These are phyloP conservation scores for Aspergillus niger DNA, from an alignment of 2,329 filamentous ascomycete species.

Conservation along the genomic window DNA sequence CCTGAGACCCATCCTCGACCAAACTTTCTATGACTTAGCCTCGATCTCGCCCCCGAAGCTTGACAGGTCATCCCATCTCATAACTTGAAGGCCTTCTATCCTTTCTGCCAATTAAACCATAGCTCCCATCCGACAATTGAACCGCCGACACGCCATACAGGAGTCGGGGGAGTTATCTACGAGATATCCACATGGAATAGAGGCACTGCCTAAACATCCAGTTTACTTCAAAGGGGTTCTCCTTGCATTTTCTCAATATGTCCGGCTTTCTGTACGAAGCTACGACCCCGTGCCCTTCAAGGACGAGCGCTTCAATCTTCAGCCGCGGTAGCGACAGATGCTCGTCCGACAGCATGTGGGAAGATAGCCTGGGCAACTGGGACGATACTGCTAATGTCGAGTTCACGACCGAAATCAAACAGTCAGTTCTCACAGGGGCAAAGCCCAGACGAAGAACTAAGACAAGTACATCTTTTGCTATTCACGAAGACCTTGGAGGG, in stretches of 20 bases:
- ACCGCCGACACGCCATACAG: background rate
- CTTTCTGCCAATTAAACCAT: too few species aligned
- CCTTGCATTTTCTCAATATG: constrained; percentile 12
- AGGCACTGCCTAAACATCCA: background rate
- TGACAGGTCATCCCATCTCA: background rate
- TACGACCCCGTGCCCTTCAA: constrained; percentile 38
- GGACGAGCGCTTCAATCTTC: constrained; percentile 24
- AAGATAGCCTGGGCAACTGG: constrained; percentile 26
- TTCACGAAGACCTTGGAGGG: constrained; percentile 41
- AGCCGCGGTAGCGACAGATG: constrained; percentile 20
- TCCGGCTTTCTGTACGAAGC: constrained; percentile 28
- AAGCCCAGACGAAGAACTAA: constrained; percentile 34
- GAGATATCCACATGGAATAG: background rate
- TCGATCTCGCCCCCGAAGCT: background rate
- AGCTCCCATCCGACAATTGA: background rate
- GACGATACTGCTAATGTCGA: constrained; percentile 45
- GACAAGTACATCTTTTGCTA: constrained; percentile 35
- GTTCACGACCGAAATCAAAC: constrained; percentile 43
- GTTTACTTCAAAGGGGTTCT: background rate
- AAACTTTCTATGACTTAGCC: constrained; percentile 1
- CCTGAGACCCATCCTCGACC: constrained; percentile 3
- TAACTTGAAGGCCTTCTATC: background rate
- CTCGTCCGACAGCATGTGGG: constrained; percentile 28
- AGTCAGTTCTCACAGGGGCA: constrained; percentile 30
- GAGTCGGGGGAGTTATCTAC: background rate